phyloP scores from a whole-genome alignment of 2,329 filamentous ascomycete genomes.

The Sordariomycetes sp. region DNA sequence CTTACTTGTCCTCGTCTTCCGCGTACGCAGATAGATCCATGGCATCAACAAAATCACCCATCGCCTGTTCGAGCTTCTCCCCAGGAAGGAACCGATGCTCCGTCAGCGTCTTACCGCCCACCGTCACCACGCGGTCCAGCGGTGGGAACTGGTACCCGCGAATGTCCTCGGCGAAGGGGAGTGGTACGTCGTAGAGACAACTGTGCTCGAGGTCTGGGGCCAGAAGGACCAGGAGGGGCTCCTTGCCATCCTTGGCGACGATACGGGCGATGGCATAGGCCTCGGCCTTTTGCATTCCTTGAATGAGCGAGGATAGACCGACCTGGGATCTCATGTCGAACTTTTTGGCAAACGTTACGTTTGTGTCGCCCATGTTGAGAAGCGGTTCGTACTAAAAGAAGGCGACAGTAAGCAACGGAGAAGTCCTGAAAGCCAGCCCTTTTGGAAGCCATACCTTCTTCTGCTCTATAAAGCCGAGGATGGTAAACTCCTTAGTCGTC shows the following conservation, averaged over 20 bases:
- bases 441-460: slow-evolving; percentile 39
- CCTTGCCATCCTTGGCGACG: slow-evolving; percentile 70
- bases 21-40: slow-evolving; percentile 74
- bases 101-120: slow-evolving; percentile 68
- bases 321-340: slow-evolving; percentile 72
- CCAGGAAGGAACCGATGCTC: slow-evolving; percentile 76
- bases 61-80: slow-evolving; percentile 60
- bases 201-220: slow-evolving; percentile 72
- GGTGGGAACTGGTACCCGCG: slow-evolving; percentile 86
- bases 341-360: slow-evolving; percentile 64
- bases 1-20: slow-evolving; percentile 59
- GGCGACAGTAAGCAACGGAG: background rate
- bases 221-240: slow-evolving; percentile 65
- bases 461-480: slow-evolving; percentile 73
- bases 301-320: slow-evolving; percentile 79
- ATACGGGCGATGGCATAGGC: slow-evolving; percentile 78
- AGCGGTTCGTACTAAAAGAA: slow-evolving; percentile 60
- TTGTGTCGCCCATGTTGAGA: slow-evolving; percentile 70
- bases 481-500: slow-evolving; percentile 59
- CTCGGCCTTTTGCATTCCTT: slow-evolving; percentile 73
- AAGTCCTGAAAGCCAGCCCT: background rate
- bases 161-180: slow-evolving; percentile 89
- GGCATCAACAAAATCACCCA: slow-evolving; percentile 83
- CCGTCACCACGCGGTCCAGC: slow-evolving; percentile 72
- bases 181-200: slow-evolving; percentile 75